These are phyloP conservation scores for Aspergillus ellipticus DNA, from an alignment of 495 filamentous ascomycete genomes.

Conservation along the genomic window DNA sequence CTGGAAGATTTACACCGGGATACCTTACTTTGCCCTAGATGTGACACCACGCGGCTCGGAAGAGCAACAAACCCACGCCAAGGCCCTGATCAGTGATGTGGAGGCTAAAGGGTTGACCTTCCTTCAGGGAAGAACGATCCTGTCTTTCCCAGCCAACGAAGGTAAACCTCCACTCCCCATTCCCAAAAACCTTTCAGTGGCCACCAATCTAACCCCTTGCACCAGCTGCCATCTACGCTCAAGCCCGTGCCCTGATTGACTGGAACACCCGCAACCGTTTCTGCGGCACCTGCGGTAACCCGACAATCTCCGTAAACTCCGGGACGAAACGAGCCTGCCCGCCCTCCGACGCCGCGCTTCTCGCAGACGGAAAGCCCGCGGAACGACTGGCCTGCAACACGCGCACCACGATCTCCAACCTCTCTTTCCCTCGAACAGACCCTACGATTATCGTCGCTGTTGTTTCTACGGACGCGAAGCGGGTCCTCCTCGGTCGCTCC, in stretches of 20 bases:
- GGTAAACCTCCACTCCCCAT: slow-evolving; percentile 39
- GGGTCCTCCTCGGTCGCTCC: slow-evolving; percentile 79
- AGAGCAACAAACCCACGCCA: slow-evolving; percentile 42
- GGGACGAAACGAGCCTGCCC: slow-evolving; percentile 92
- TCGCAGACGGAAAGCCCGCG: slow-evolving; percentile 29
- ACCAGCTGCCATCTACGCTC: slow-evolving; percentile 84
- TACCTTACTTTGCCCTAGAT: slow-evolving; percentile 85
- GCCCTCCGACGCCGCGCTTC: slow-evolving; percentile 59
- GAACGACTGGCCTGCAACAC: slow-evolving; percentile 72
- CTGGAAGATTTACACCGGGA: slow-evolving; percentile 65
- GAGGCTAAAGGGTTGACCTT: slow-evolving; percentile 58
- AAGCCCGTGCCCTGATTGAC: slow-evolving; percentile 82
- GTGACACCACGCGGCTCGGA: slow-evolving; percentile 67
- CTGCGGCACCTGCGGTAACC: slow-evolving; percentile 82
- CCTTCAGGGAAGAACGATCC: slow-evolving; percentile 54
- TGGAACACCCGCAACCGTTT: slow-evolving; percentile 94
- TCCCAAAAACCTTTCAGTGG: too few relatives aligned
- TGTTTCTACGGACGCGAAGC: slow-evolving; percentile 66
- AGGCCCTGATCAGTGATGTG: slow-evolving; percentile 51
- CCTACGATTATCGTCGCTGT: slow-evolving; percentile 95
- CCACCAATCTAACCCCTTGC: not conserved
- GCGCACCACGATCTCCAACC: slow-evolving; percentile 61
- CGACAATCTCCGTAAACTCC: slow-evolving; percentile 79
- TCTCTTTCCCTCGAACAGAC: slow-evolving; percentile 90
- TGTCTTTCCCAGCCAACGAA: slow-evolving; percentile 54